Percentiles rank a stretch among this genome's conserved stretches.
These are phyloP conservation scores for Metschnikowia reukaufii DNA, from an alignment of 805 yeast genomes.

Conservation along the genomic window DNA sequence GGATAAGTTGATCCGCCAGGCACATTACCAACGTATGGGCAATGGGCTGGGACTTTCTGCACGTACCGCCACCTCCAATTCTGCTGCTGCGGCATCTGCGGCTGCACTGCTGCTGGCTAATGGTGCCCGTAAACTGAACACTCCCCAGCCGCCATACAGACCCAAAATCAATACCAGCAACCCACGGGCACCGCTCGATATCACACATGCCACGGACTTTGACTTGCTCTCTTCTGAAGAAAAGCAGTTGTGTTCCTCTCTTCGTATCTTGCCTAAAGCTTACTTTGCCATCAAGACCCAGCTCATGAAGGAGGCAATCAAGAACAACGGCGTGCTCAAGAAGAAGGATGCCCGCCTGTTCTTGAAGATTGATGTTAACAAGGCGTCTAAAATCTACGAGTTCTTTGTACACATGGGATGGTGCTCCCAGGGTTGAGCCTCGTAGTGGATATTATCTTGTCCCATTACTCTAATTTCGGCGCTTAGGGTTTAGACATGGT, in stretches of 20 bases:
- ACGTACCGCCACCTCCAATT: constrained; percentile 14
- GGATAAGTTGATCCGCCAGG: constrained; percentile 71
- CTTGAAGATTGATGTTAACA: constrained; percentile 79
- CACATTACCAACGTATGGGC: constrained; percentile 59
- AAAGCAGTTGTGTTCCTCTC: constrained; percentile 75
- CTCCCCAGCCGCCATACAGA: constrained; percentile 43
- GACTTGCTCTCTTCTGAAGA: constrained; percentile 86
- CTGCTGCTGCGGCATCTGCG: no score
- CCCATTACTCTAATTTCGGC: no score
- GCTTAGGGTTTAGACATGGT: no score
- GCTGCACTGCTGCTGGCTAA: constrained; percentile 11
- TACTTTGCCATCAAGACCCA: constrained; percentile 90
- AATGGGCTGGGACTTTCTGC: constrained; percentile 32
- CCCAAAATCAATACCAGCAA: constrained; percentile 45
- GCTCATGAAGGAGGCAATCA: constrained; percentile 79
- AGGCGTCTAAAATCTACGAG: constrained; percentile 86
- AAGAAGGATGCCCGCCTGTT: constrained; percentile 84
- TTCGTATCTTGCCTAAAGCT: constrained; percentile 89
- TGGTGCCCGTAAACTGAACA: constrained; percentile 23
- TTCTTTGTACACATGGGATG: constrained; percentile 92
- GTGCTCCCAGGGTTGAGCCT: constrained; percentile 47
- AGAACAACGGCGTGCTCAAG: constrained; percentile 80
- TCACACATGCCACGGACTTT: constrained; percentile 76
- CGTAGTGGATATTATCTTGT: not conserved
- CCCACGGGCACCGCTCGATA: constrained; percentile 55